Evolutionary conservation across 2,329 filamentous ascomycete species (phyloP).

Genomic region (Alternaria ventricosa): DNA sequence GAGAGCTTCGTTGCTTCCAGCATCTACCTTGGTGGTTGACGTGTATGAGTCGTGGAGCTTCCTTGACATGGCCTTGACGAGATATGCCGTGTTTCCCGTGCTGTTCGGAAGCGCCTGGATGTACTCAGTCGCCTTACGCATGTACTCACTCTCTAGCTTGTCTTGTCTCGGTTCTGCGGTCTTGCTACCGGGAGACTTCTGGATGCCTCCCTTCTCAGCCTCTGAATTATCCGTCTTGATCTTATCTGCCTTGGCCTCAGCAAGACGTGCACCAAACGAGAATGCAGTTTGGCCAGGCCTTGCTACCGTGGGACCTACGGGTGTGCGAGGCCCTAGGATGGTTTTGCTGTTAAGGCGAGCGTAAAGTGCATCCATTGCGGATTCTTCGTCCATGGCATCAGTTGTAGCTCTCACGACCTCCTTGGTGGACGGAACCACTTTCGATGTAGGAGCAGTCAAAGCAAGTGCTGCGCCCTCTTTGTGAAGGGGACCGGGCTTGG

Average conservation of each 20-base stretch:
- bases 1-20: slow-evolving; percentile 17
- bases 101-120: slow-evolving; percentile 17
- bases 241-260: neutral
- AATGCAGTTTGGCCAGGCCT: slow-evolving; percentile 8
- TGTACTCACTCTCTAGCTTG: slow-evolving; percentile 21
- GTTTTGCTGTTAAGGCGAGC: slow-evolving; percentile 20
- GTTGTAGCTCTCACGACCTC: neutral
- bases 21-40: neutral
- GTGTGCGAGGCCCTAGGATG: neutral
- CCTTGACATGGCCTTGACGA: slow-evolving; percentile 20
- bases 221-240: neutral
- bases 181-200: neutral
- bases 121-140: slow-evolving; percentile 25
- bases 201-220: neutral
- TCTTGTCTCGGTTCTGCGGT: neutral
- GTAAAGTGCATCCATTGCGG: slow-evolving; percentile 26
- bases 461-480: neutral
- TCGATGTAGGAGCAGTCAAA: neutral
- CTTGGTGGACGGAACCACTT: neutral
- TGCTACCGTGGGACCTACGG: neutral
- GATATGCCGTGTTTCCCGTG: slow-evolving; percentile 1
- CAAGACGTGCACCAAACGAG: slow-evolving; percentile 4
- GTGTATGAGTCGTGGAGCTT: slow-evolving; percentile 26
- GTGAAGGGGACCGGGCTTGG: neutral
- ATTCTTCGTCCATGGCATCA: neutral